Evolutionary conservation across 768 basidiomycete species (phyloP), one percentile per base, ranked within the genome.

Genomic region (Calvatia gigantea): DNA sequence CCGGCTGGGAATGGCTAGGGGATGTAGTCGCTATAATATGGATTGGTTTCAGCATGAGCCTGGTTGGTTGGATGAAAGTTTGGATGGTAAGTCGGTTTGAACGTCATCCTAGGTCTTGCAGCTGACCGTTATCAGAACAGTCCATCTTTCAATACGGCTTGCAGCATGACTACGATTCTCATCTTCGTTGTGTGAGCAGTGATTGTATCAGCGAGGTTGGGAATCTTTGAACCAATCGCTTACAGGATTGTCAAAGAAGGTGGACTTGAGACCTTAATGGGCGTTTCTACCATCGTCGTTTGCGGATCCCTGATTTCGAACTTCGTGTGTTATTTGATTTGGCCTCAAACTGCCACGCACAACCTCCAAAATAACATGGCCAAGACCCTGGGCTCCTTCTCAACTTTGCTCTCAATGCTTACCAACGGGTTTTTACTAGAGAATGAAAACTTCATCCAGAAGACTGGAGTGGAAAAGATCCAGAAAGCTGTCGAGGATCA

Each of bases 111-210:
- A 9, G 4, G 4, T 19, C 51, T 19, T 28, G 19, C 15, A 38
- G 4, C 33, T 58, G 25, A 58, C 9, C 28, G 8, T 46, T 41
- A 15, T 15, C 33, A 79, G 78, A 79, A 75, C 9, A 94, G 88
- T 64, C 91, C 92, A 2, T 85, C 87, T 17, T 97, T 94, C 64
- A 93, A 93, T 63, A 87, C 91, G n/a, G 91, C 91, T 8, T 89
- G 88, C 62, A 91, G 87, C 58, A 93, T 93, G 91, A 85, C 83
- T 0, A 80, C 83, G 0, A 91, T 93, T 47, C 85, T 91, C 17
- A 75, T 95, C 12, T 94, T 92, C 64, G 79, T 91, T 33, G 93
- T 95, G 85, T 91, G 65, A 65, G 77, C 59, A 2, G 17, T 23
- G 4, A 33, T 42, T 23, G 44, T 31, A 17, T 15, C 11, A 47